phyloP scores from a whole-genome alignment of 805 yeast genomes.

The Candida xiaguanensis region DNA sequence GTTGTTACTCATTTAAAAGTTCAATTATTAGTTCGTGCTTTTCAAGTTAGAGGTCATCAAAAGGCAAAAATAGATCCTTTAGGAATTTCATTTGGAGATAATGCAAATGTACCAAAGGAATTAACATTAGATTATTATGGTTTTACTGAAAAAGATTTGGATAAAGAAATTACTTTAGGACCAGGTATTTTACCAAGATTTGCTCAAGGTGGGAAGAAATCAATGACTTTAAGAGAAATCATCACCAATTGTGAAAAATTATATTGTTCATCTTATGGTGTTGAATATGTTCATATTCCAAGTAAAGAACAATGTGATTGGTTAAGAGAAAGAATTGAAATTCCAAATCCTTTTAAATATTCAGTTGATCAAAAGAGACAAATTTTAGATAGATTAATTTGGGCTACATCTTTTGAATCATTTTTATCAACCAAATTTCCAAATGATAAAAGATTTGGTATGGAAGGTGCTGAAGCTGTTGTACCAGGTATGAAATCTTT shows the following conservation, averaged over 20 bases:
- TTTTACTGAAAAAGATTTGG: constrained; percentile 81
- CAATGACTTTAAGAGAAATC: constrained; percentile 75
- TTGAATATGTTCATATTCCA: constrained; percentile 95
- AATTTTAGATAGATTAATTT: constrained; percentile 90
- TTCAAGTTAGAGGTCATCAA: constrained; percentile 97
- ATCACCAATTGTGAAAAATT: constrained; percentile 73
- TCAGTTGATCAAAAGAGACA: constrained; percentile 89
- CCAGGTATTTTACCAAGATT: constrained; percentile 97
- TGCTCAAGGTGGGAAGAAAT: constrained; percentile 58
- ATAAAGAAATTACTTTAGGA: constrained; percentile 82
- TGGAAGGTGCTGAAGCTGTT: constrained; percentile 96
- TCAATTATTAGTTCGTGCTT: constrained; percentile 94
- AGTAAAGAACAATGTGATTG: constrained; percentile 95
- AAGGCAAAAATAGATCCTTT: constrained; percentile 96
- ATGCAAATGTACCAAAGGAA: constrained; percentile 66
- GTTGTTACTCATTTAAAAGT: constrained; percentile 88
- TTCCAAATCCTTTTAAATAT: constrained; percentile 81
- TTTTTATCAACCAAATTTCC: constrained; percentile 95
- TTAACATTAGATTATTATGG: constrained; percentile 90
- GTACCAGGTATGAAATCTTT: constrained; percentile 96
- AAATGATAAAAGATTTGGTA: constrained; percentile 96
- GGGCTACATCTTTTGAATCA: constrained; percentile 93
- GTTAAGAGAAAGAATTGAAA: constrained; percentile 95
- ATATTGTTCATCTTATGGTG: constrained; percentile 87
- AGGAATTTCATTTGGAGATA: constrained; percentile 80